Percentiles rank a stretch among this genome's conserved stretches.
phyloP scores from a whole-genome alignment of 208 protist species.

The Acanthamoeba sp. region DNA sequence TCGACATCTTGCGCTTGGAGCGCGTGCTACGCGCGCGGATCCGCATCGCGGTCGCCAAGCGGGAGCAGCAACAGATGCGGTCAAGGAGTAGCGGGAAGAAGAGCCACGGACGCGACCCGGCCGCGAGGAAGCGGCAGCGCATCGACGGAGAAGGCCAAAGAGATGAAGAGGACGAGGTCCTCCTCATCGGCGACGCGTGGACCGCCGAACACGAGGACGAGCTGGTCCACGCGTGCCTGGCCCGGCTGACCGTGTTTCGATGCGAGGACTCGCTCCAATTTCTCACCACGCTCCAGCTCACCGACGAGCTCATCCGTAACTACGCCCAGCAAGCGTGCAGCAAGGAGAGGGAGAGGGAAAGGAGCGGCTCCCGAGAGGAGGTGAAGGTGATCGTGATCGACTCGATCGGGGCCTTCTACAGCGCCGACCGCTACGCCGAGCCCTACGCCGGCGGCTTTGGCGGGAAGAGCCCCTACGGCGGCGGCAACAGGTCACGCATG shows the following conservation, averaged over 20 bases:
- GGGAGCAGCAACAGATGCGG: background rate
- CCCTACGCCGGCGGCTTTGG: background rate
- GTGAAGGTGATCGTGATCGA: conserved; percentile 46
- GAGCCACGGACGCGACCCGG: background rate
- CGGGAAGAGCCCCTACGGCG: background rate
- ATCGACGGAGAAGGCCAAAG: background rate
- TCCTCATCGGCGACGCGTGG: background rate
- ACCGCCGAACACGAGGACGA: background rate
- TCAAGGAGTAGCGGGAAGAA: background rate
- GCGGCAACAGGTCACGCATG: background rate
- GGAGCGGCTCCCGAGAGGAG: background rate
- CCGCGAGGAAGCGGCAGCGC: background rate
- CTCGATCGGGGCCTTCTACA: conserved; percentile 42
- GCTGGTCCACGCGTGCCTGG: background rate
- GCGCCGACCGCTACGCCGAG: conserved; percentile 20
- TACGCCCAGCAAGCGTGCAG: background rate
- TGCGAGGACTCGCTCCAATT: conserved; percentile 57
- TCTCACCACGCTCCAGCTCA: conserved; percentile 14
- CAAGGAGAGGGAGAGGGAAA: no score
- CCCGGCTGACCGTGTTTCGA: background rate
- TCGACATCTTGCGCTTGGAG: background rate
- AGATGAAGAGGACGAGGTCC: background rate
- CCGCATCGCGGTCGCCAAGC: background rate
- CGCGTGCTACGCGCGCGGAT: background rate
- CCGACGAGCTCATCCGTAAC: conserved; percentile 30